Conservation (phyloP, 2,329 filamentous ascomycete genomes). For the Elsinoe ampelina region DNA sequence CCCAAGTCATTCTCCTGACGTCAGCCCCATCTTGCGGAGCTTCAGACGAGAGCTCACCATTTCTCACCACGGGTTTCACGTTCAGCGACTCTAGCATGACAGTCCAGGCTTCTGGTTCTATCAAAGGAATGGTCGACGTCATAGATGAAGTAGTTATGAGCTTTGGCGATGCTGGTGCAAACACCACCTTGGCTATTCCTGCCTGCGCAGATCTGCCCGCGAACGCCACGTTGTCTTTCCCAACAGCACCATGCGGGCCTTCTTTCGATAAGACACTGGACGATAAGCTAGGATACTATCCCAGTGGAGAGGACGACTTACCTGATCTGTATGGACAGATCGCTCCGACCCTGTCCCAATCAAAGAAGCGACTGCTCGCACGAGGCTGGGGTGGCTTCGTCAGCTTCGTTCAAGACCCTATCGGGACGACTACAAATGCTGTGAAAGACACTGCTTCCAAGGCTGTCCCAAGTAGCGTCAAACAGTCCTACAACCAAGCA, state of each 20-base stretch:
- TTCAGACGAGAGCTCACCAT: slow-evolving; percentile 13
- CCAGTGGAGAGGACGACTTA: neutral
- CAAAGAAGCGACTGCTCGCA: neutral
- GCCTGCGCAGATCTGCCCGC: neutral
- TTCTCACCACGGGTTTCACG: slow-evolving; percentile 13
- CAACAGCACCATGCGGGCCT: slow-evolving; percentile 11
- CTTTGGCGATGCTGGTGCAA: slow-evolving; percentile 4
- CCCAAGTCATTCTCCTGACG: slow-evolving; percentile 14
- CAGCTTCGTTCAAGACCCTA: neutral
- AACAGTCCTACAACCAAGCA: neutral
- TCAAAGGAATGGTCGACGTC: slow-evolving; percentile 4
- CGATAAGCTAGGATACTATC: slow-evolving; percentile 15
- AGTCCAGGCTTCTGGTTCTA: slow-evolving; percentile 10
- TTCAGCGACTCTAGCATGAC: slow-evolving; percentile 4
- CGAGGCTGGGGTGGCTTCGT: neutral
- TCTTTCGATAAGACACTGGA: slow-evolving; percentile 14
- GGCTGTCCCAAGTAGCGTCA: neutral
- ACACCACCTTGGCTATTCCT: slow-evolving; percentile 1
- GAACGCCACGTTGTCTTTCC: slow-evolving; percentile 12
- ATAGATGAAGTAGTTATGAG: slow-evolving; percentile 9
- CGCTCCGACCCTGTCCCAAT: neutral
- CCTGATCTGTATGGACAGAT: slow-evolving; percentile 11
- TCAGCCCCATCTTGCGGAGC: slow-evolving; percentile 12
- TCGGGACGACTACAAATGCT: neutral
- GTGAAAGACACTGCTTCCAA: neutral